These are phyloP conservation scores for Davidsoniella virescens DNA, from an alignment of 2,329 filamentous ascomycete species.

Conservation along the genomic window DNA sequence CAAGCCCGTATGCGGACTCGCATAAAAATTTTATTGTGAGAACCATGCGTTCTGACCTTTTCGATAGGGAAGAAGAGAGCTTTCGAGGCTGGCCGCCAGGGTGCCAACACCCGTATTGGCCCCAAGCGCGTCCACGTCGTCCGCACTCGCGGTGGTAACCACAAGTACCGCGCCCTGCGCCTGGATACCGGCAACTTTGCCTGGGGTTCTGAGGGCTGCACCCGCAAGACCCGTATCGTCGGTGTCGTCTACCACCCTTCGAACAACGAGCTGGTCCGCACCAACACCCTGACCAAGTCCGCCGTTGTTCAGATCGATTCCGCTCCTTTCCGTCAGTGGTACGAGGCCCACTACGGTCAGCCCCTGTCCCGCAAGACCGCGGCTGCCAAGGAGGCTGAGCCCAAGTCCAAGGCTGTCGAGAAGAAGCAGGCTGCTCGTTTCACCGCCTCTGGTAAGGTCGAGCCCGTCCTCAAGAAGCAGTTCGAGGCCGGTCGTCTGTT, in stretches of 20 bases:
- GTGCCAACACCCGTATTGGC: conserved; percentile 98
- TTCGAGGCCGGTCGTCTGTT: conserved; percentile 98
- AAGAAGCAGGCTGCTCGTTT: conserved; percentile 89
- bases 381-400: conserved; percentile 64
- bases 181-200: conserved; percentile 99
- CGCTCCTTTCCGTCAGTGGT: conserved; percentile 98
- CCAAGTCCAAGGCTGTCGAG: conserved; percentile 93
- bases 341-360: conserved; percentile 98
- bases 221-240: conserved; percentile 99
- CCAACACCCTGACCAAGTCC: conserved; percentile 98
- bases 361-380: conserved; percentile 72
- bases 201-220: conserved; percentile 94
- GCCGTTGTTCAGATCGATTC: conserved; percentile 98
- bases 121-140: conserved; percentile 92
- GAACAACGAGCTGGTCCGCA: conserved; percentile 99
- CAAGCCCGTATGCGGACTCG: conserved; percentile 46
- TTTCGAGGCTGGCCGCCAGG: conserved; percentile 99
- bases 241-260: conserved; percentile 97
- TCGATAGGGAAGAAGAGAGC: conserved; percentile 82
- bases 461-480: conserved; percentile 84
- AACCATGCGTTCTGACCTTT: conserved; percentile 59
- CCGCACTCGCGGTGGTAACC: conserved; percentile 95
- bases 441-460: conserved; percentile 79
- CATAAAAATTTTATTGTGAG: conserved; percentile 18
- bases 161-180: conserved; percentile 98